phyloP scores from a whole-genome alignment of 148 eudicot species.

The Silene uniflora region DNA sequence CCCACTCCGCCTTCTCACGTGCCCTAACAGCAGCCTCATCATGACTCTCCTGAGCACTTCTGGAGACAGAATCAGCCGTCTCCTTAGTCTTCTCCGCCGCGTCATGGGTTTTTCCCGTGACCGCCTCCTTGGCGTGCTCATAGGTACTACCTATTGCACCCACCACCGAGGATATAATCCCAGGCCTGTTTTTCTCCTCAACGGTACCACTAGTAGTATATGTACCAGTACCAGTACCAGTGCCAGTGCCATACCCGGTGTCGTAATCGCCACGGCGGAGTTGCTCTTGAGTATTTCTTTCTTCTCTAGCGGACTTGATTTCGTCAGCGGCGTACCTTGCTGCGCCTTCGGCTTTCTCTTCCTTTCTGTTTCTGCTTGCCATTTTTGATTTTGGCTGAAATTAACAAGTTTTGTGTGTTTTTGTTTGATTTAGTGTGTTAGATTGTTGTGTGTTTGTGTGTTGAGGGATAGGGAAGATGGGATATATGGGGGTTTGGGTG shows the following conservation, averaged over 20 bases:
- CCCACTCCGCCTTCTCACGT: constrained; percentile 24
- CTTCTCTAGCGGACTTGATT: constrained; percentile 29
- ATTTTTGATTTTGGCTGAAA: constrained; percentile 17
- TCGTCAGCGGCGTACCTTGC: constrained; percentile 39
- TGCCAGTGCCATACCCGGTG: background rate
- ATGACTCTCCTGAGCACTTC: constrained; percentile 6
- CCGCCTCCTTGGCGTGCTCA: constrained; percentile 35
- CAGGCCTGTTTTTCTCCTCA: constrained; percentile 20
- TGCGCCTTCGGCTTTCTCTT: constrained; percentile 30
- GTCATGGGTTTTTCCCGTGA: constrained; percentile 31
- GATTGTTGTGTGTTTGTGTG: too few species aligned
- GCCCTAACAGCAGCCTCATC: constrained; percentile 19
- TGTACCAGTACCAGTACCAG: background rate
- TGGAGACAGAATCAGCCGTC: constrained; percentile 8
- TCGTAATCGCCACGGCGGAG: background rate
- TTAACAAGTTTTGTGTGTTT: background rate
- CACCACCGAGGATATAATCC: constrained; percentile 37
- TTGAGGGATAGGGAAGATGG: background rate
- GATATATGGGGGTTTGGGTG: background rate
- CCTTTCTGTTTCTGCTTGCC: constrained; percentile 35
- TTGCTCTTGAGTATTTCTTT: background rate
- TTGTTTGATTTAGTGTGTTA: background rate
- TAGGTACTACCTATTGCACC: constrained; percentile 34
- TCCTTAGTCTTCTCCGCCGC: constrained; percentile 29
- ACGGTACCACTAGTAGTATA: background rate